Conservation (phyloP, 2,329 filamentous ascomycete species). For the Coniochaeta pulveracea region DNA sequence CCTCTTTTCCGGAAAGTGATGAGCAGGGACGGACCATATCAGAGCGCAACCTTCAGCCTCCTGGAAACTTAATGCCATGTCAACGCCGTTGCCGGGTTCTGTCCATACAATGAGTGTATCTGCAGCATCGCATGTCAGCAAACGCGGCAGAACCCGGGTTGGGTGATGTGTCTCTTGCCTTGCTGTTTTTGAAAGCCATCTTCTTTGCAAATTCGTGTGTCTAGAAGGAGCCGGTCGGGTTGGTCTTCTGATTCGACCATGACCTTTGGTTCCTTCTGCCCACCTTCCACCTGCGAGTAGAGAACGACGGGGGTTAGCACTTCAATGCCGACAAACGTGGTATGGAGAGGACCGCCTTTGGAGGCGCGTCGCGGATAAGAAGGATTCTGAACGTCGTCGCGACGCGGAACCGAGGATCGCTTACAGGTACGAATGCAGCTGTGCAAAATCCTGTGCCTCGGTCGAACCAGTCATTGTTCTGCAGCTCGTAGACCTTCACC, state of each 20-base stretch:
- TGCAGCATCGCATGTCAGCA: conserved; percentile 27
- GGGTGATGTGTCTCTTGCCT: conserved; percentile 43
- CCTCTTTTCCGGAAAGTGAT: background rate
- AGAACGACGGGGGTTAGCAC: conserved; percentile 8
- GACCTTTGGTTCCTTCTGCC: conserved; percentile 71
- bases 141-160: conserved; percentile 13
- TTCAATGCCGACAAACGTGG: no score
- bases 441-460: conserved; percentile 92
- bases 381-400: background rate
- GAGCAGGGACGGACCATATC: conserved; percentile 59
- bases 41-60: conserved; percentile 86
- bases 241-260: conserved; percentile 90
- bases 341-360: no score
- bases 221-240: conserved; percentile 69
- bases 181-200: conserved; percentile 98
- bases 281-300: conserved; percentile 36
- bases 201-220: conserved; percentile 84
- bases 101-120: conserved; percentile 99
- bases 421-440: conserved; percentile 62
- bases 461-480: conserved; percentile 99
- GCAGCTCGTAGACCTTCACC: conserved; percentile 98
- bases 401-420: conserved; percentile 19
- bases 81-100: conserved; percentile 68
- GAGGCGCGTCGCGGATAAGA: background rate
- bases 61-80: conserved; percentile 98